phyloP scores from a whole-genome alignment of 768 basidiomycete species.

The Scleroderma bovista region DNA sequence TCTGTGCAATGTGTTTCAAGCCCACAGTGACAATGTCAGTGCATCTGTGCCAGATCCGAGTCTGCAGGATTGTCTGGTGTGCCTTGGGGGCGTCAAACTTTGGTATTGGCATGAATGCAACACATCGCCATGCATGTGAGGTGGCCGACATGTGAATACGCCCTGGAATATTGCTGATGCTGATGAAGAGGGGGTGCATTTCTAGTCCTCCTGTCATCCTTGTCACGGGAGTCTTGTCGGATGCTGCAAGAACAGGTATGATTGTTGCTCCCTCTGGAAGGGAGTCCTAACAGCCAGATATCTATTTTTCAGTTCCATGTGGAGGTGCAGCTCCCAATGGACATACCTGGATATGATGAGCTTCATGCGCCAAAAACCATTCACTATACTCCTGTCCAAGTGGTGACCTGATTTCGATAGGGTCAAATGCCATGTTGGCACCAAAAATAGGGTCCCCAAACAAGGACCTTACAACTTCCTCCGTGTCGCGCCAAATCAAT shows the following conservation, averaged over 20 bases:
- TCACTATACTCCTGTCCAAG: not conserved
- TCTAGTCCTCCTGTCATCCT: constrained; percentile 14
- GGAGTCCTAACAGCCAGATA: not conserved
- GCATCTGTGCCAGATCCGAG: constrained; percentile 24
- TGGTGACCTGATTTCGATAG: not conserved
- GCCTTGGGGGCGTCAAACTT: constrained; percentile 18
- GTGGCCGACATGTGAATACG: not conserved
- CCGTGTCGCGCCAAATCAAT: constrained; percentile 20
- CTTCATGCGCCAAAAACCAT: not conserved
- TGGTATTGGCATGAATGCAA: constrained; percentile 24
- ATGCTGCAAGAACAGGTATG: constrained; percentile 6
- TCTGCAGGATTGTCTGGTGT: constrained; percentile 18
- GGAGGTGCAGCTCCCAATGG: not conserved
- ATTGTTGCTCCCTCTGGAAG: not conserved
- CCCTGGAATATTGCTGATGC: not conserved
- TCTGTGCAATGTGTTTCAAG: constrained; percentile 23
- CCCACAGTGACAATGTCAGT: constrained; percentile 25
- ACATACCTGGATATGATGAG: not conserved
- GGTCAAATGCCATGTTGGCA: not conserved
- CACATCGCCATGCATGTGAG: constrained; percentile 19
- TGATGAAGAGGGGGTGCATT: not conserved
- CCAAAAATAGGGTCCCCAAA: constrained; percentile 16
- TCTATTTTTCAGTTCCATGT: not conserved
- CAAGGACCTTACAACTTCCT: constrained; percentile 18
- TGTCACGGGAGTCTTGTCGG: constrained; percentile 31